Evolutionary conservation across 148 eudicot genomes (phyloP).

Genomic region (Fallopia convolvulus): DNA sequence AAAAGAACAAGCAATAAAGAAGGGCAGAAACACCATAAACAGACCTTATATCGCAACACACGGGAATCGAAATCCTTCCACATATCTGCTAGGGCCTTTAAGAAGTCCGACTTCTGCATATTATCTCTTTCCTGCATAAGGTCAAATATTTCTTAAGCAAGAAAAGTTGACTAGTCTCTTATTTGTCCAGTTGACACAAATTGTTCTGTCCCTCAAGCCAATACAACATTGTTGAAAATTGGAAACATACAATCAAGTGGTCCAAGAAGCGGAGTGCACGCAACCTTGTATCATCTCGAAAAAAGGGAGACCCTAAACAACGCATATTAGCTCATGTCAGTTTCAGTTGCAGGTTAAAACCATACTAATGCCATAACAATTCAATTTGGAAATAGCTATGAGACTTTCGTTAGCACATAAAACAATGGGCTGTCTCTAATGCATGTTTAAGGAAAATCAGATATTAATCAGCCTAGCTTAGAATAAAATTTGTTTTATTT

Average conservation of each 20-base stretch:
- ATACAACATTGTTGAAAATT: conserved; percentile 12
- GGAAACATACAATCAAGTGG: conserved; percentile 82
- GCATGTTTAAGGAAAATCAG: background rate
- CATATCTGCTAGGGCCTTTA: conserved; percentile 92
- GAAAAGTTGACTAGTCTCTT: background rate
- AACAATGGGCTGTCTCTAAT: background rate
- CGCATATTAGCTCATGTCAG: background rate
- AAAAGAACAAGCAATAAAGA: background rate
- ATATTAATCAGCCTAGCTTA: background rate
- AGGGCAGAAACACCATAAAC: conserved; percentile 19
- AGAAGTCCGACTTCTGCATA: conserved; percentile 95
- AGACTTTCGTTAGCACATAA: background rate
- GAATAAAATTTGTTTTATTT: background rate
- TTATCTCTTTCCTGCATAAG: conserved; percentile 84
- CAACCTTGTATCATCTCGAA: conserved; percentile 92
- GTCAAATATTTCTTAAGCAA: conserved; percentile 6
- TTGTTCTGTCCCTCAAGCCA: background rate
- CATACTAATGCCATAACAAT: background rate
- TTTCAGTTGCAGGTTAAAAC: background rate
- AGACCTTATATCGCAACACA: conserved; percentile 94
- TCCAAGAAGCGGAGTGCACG: conserved; percentile 99
- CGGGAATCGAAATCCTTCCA: conserved; percentile 99
- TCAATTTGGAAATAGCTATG: background rate
- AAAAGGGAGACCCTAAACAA: conserved; percentile 74
- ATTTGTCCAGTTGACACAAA: background rate